Evolutionary conservation across 768 basidiomycete genomes (phyloP), one percentile per base, ranked within the genome.

Genomic region (Roridomyces roridus): DNA sequence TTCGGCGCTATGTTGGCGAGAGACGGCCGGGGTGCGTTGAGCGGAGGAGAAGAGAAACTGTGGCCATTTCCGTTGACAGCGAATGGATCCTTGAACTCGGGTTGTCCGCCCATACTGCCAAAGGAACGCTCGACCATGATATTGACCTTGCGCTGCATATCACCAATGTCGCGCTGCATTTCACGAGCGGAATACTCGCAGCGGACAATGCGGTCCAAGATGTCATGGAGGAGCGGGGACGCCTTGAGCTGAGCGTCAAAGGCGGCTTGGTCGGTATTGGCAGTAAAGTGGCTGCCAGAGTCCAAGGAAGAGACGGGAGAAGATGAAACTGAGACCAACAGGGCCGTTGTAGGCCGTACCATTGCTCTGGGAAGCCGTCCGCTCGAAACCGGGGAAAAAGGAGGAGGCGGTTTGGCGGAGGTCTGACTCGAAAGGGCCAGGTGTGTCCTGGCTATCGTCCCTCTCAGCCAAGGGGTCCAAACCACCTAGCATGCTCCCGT

Each of bases 21-120:
- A 14, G 89, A 93, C 41, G 81, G 81, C 44, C 91, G 84, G 28
- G 83, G 79, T 31, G 79, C 77, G 55, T 73, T 77, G 52, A 76
- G 51, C 17, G 70, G 66, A 36, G 76, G 58, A 37, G 73, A 57
- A 40, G 74, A 67, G 58, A 75, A 72, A 50, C 62, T 63, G 41
- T 72, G 67, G 39, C 70, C 70, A 56, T 77, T 76, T 25, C 70
- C 58, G 51, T 73, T 74, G 23, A 83, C 67, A 28, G 89, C 85
- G 65, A 93, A 93, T 0, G 91, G 91, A 66, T 92, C 86, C 67
- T 89, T 88, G 78, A 92, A 93, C 63, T 92, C 91, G n/a, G 88
- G 88, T 54, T 85, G 81, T 14, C 70, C 63, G 25, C 66, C 65
- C 29, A 70, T 63, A 34, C 31, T 34, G 41, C 74, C 77, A 49